Conservation (phyloP, 169 alveolate genomes). For the Toxoplasma gondii region DNA sequence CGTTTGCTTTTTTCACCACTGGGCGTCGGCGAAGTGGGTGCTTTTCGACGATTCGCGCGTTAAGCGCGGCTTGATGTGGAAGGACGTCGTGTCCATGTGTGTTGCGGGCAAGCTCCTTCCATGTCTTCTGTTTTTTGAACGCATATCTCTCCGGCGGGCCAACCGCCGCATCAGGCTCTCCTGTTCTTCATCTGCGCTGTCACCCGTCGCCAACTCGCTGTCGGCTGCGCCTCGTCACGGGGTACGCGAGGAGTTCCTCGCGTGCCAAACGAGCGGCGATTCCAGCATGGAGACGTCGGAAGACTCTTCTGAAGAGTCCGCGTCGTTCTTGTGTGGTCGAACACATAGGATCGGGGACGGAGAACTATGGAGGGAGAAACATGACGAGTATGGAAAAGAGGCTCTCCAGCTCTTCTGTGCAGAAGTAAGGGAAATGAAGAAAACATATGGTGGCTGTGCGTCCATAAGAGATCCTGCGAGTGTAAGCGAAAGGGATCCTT, state of each 20-base stretch:
- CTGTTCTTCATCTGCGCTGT: not conserved
- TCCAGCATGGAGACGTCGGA: not conserved
- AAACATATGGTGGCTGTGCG: too few species aligned
- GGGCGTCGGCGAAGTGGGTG: conserved; percentile 56
- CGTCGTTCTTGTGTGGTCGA: too few species aligned
- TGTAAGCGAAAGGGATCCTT: too few species aligned
- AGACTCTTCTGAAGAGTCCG: too few species aligned
- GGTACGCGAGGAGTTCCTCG: not conserved
- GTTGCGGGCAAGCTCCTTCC: conserved; percentile 41
- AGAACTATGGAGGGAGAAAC: not conserved
- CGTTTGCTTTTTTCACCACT: conserved; percentile 41
- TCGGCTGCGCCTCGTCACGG: not conserved
- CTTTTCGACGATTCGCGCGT: conserved; percentile 51
- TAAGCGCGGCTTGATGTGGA: conserved; percentile 22
- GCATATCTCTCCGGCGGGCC: not conserved
- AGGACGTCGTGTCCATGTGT: conserved; percentile 11
- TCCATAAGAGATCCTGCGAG: too few species aligned
- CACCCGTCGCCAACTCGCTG: not conserved
- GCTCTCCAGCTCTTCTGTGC: conserved; percentile 16
- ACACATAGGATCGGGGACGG: not conserved
- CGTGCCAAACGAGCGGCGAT: not conserved
- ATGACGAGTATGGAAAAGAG: not conserved
- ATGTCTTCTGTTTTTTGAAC: conserved; percentile 23
- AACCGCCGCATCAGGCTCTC: not conserved
- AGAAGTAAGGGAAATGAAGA: not conserved